A percentile compares a stretch with the other conserved stretches of the same genome.
phyloP scores from a whole-genome alignment of 2,329 filamentous ascomycete genomes.

The Cytospora leucostoma region DNA sequence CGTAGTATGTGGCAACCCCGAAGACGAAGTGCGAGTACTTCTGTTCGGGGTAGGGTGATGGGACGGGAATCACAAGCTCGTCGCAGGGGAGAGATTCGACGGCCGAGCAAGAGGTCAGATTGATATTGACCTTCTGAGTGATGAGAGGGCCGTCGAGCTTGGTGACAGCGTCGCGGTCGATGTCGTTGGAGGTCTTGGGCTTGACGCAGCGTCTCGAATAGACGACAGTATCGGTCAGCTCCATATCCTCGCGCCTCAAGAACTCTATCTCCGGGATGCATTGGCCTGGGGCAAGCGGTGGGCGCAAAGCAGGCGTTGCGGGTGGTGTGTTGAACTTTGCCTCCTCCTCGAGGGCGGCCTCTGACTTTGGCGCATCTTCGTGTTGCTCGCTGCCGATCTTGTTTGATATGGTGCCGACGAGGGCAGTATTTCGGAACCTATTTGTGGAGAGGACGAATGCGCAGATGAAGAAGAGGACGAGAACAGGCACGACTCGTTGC shows the following conservation, averaged over 20 bases:
- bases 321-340: slow-evolving; percentile 25
- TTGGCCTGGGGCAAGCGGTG: slow-evolving; percentile 25
- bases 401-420: slow-evolving; percentile 21
- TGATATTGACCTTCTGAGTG: slow-evolving; percentile 35
- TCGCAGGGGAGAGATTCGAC: slow-evolving; percentile 40
- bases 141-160: slow-evolving; percentile 43
- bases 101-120: slow-evolving; percentile 31
- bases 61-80: slow-evolving; percentile 50
- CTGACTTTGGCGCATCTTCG: slow-evolving; percentile 13
- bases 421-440: slow-evolving; percentile 23
- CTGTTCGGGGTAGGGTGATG: slow-evolving; percentile 43
- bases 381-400: slow-evolving; percentile 15
- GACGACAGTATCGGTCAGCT: slow-evolving; percentile 44
- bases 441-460: slow-evolving; percentile 26
- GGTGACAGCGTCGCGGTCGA: slow-evolving; percentile 42
- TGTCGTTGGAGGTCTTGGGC: slow-evolving; percentile 37
- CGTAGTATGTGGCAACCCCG: slow-evolving; percentile 56
- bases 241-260: slow-evolving; percentile 35
- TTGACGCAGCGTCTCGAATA: slow-evolving; percentile 50
- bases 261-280: slow-evolving; percentile 33
- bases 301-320: slow-evolving; percentile 12
- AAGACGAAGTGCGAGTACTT: slow-evolving; percentile 57
- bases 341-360: slow-evolving; percentile 23
- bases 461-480: slow-evolving; percentile 25
- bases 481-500: slow-evolving; percentile 25